Base-by-base conservation (phyloP, 768 basidiomycete species). In the Suillus decipiens region DNA sequence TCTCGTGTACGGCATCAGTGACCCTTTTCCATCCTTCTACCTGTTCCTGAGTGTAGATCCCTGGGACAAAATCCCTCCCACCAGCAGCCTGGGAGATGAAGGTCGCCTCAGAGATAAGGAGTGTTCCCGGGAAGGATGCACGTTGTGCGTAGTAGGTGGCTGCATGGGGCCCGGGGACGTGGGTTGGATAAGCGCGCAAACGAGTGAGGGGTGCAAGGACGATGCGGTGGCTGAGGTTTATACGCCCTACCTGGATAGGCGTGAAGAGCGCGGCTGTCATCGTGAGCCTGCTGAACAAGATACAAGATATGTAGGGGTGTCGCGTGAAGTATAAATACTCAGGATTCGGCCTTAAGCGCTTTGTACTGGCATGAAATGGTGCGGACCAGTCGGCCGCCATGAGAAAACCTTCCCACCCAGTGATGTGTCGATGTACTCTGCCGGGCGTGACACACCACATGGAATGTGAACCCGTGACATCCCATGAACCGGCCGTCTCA, bases 1-100 rank as follows among this genome's bases (percentile, higher is more conserved):
- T 77, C 6, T 72, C 74, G 68, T 84, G 84, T 0, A 83, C 80
- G 6, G 74, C 72, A 22, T 80, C 77, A 34, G 73, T 76, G 22
- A 84, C 67, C 75, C 79, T 67, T 68, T 82, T 85, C 88, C 87
- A 90, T 0, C 74, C 82, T 0, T 62, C 67, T 37, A 87, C 76
- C 64, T 88, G 86, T 17, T 80, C 81, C 2, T 74, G 70, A 8
- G 67, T 78, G 75, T 78, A 86, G 41, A 86, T 80, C 0, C 86
- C 85, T 0, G 86, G 84, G 3, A 78, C 74, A 63, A 78, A 67
- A 14, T 68, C 57, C 73, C 61, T 51, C 63, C 77, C 72, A 61
- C 77, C 66, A 61, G 75, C 73, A 42, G 64, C 48, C 24, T 51
- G 70, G 55, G 71, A 71, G 64, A 81, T 76, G 60, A 75, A 72